A percentile compares a stretch with the other conserved stretches of the same genome.
Conservation (phyloP, 148 eudicot species). For the Tetragonia tetragonoides region DNA sequence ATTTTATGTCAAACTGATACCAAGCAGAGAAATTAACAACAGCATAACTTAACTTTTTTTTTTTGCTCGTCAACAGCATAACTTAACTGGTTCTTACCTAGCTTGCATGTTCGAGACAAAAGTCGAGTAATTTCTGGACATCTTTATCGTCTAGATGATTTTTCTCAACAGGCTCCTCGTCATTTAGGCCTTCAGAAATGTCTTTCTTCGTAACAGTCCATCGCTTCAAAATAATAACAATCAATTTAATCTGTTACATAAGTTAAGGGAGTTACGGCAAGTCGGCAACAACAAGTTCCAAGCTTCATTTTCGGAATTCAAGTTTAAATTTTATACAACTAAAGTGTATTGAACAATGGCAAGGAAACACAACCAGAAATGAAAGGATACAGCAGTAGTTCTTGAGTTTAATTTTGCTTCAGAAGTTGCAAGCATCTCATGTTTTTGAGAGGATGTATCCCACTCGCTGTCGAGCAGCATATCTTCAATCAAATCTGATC, state of each 20-base stretch:
- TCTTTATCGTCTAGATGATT: constrained; percentile 39
- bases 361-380: background rate
- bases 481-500: constrained; percentile 71
- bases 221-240: constrained; percentile 43
- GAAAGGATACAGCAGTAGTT: constrained; percentile 75
- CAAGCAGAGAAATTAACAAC: background rate
- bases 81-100: constrained; percentile 29
- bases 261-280: constrained; percentile 43
- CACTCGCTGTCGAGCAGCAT: constrained; percentile 54
- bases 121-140: constrained; percentile 54
- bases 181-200: constrained; percentile 8
- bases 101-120: constrained; percentile 44
- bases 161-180: constrained; percentile 20
- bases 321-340: background rate
- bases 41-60: background rate
- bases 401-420: constrained; percentile 33
- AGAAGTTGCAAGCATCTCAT: constrained; percentile 23
- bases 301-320: background rate
- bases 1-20: background rate
- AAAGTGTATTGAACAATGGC: background rate
- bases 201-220: constrained; percentile 54
- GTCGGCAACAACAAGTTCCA: constrained; percentile 1
- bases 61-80: constrained; percentile 2
- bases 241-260: constrained; percentile 49
- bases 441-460: constrained; percentile 31